A percentile compares a stretch with the other conserved stretches of the same genome.
phyloP scores from a whole-genome alignment of 2,329 filamentous ascomycete genomes.

The Hypocreales sp. region DNA sequence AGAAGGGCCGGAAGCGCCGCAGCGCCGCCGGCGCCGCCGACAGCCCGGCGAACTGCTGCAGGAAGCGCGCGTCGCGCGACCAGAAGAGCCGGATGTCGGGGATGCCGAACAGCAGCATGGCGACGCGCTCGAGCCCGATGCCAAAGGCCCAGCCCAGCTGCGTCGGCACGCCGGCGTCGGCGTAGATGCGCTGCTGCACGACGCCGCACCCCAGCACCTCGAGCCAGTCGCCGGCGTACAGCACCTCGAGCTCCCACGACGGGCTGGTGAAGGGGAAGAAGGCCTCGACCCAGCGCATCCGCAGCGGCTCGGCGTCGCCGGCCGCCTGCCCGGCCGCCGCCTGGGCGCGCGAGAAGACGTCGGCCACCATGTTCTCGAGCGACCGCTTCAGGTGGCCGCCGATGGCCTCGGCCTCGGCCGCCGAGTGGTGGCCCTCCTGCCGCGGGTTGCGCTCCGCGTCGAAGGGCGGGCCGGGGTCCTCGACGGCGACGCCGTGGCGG shows the following conservation, averaged over 20 bases:
- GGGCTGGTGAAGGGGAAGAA: slow-evolving; percentile 97
- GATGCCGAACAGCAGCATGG: slow-evolving; percentile 94
- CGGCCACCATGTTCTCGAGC: slow-evolving; percentile 76
- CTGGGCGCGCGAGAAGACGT: slow-evolving; percentile 70
- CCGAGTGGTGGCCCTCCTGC: slow-evolving; percentile 54
- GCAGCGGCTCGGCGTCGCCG: slow-evolving; percentile 53
- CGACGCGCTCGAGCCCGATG: slow-evolving; percentile 82
- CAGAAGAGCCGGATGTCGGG: slow-evolving; percentile 95
- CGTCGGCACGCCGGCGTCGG: slow-evolving; percentile 57
- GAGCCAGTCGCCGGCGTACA: slow-evolving; percentile 89
- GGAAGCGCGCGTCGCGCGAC: slow-evolving; percentile 72
- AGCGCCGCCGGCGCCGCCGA: slow-evolving; percentile 32
- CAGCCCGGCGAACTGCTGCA: slow-evolving; percentile 64
- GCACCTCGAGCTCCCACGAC: slow-evolving; percentile 91
- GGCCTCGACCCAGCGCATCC: slow-evolving; percentile 86
- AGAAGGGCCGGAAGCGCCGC: slow-evolving; percentile 68
- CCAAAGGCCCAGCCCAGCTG: slow-evolving; percentile 93
- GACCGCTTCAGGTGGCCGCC: slow-evolving; percentile 76
- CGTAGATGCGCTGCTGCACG: slow-evolving; percentile 67
- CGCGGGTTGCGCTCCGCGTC: slow-evolving; percentile 71
- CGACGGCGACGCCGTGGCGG: slow-evolving; percentile 57
- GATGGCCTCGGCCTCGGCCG: slow-evolving; percentile 68
- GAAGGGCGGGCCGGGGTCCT: slow-evolving; percentile 68
- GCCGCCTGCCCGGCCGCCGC: slow-evolving; percentile 41
- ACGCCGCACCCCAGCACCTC: slow-evolving; percentile 91